A percentile compares a stretch with the other conserved stretches of the same genome.
Evolutionary conservation across 306 rosid genomes (phyloP).

Genomic region (Cicer chorassanicum): DNA sequence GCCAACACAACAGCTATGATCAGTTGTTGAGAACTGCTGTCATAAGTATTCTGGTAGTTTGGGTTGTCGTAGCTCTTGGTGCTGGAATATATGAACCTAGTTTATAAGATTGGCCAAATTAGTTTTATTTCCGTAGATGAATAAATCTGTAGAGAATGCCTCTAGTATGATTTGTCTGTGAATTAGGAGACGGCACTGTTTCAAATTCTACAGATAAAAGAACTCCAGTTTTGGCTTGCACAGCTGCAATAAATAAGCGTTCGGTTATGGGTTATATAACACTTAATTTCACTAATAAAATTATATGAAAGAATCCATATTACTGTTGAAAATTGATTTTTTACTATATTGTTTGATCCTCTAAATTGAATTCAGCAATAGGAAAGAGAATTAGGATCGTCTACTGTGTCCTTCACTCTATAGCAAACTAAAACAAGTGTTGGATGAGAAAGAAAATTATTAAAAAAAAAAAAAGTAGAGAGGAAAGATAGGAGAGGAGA

Average conservation of each 20-base stretch:
- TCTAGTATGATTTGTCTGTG: conserved; percentile 26
- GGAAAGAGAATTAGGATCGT: no score
- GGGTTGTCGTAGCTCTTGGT: conserved; percentile 72
- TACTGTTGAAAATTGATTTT: conserved; percentile 10
- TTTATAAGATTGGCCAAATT: conserved; percentile 39
- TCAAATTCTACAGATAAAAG: conserved; percentile 38
- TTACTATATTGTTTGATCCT: conserved; percentile 10
- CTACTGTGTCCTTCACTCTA: no score
- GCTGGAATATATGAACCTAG: conserved; percentile 59
- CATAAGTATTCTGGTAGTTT: conserved; percentile 63
- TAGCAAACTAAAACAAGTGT: no score
- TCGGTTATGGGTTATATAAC: neutral
- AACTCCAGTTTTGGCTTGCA: conserved; percentile 38
- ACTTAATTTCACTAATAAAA: neutral
- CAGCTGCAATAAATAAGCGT: conserved; percentile 8
- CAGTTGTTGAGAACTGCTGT: conserved; percentile 70
- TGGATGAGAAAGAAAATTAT: no score
- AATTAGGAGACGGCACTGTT: conserved; percentile 32
- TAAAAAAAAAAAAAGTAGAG: no score
- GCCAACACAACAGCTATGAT: conserved; percentile 48
- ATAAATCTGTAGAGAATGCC: conserved; percentile 32
- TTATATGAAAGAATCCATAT: conserved; percentile 12
- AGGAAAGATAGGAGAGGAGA: no score
- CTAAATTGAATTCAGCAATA: neutral
- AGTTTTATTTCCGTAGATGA: conserved; percentile 34